Conservation (phyloP, 2,329 filamentous ascomycete species). For the Didymella lethalis region DNA sequence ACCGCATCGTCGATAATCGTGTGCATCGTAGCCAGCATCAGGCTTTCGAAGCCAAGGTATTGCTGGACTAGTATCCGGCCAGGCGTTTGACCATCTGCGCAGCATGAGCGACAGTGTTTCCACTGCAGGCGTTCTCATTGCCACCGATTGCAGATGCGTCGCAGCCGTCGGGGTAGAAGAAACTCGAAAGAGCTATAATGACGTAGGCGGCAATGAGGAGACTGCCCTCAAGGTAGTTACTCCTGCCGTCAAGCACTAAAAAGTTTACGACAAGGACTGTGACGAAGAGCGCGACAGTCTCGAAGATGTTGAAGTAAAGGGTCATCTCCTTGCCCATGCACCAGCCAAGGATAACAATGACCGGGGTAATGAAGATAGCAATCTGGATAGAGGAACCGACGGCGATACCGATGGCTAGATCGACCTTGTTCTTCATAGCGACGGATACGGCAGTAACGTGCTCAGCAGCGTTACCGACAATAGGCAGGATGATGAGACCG, state of each 20-base stretch:
- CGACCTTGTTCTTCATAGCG: slow-evolving; percentile 85
- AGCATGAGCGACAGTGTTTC: slow-evolving; percentile 12
- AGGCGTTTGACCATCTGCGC: slow-evolving; percentile 19
- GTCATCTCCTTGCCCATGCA: slow-evolving; percentile 76
- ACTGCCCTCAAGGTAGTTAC: slow-evolving; percentile 81
- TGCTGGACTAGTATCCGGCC: slow-evolving; percentile 10
- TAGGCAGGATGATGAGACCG: slow-evolving; percentile 79
- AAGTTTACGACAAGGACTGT: slow-evolving; percentile 87
- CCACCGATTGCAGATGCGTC: slow-evolving; percentile 57
- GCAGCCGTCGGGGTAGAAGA: slow-evolving; percentile 58
- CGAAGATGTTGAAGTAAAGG: slow-evolving; percentile 68
- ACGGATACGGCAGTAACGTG: slow-evolving; percentile 83
- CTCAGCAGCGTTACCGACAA: slow-evolving; percentile 84
- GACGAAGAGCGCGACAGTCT: slow-evolving; percentile 78
- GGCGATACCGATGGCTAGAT: slow-evolving; percentile 80
- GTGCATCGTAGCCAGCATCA: slow-evolving; percentile 4
- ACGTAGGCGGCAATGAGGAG: slow-evolving; percentile 79
- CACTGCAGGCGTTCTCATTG: slow-evolving; percentile 28
- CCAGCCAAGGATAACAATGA: slow-evolving; percentile 82
- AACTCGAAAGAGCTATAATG: slow-evolving; percentile 71
- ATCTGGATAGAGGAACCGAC: slow-evolving; percentile 84
- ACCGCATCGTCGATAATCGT: slow-evolving; percentile 2
- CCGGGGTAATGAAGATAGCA: slow-evolving; percentile 76
- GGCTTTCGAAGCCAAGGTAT: not conserved
- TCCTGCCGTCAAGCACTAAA: slow-evolving; percentile 81